A percentile compares a stretch with the other conserved stretches of the same genome.
phyloP scores from a whole-genome alignment of 495 filamentous ascomycete species.

The Trichoderma reesei region DNA sequence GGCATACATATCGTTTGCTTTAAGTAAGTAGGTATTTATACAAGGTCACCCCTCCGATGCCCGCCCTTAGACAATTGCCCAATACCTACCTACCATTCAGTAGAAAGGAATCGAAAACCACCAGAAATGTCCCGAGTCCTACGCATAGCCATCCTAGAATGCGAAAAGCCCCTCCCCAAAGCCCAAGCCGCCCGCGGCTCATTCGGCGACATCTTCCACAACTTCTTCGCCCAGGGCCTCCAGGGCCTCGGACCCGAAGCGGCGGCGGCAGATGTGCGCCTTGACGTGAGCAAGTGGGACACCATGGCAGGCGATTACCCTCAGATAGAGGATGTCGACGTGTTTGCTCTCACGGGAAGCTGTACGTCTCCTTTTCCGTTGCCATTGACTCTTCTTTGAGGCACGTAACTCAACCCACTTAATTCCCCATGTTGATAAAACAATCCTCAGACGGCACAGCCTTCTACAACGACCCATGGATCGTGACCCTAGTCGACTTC shows the following conservation, averaged over 20 bases:
- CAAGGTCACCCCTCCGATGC: too few species aligned
- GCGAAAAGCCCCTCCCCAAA: slow-evolving; percentile 50
- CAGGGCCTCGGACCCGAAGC: too few species aligned
- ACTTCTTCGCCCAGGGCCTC: slow-evolving; percentile 33
- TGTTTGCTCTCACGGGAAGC: slow-evolving; percentile 1
- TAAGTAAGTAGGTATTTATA: too few species aligned
- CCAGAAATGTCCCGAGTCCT: slow-evolving; percentile 19
- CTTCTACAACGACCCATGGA: slow-evolving; percentile 2
- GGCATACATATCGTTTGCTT: too few species aligned
- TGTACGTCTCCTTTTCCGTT: too few species aligned
- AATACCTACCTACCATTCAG: too few species aligned
- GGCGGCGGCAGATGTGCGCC: too few species aligned
- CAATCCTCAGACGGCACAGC: slow-evolving; percentile 5
- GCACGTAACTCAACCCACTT: too few species aligned
- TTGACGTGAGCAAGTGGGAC: neutral
- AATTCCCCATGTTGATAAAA: too few species aligned
- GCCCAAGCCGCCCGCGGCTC: slow-evolving; percentile 51
- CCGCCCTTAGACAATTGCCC: too few species aligned
- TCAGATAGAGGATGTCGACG: neutral
- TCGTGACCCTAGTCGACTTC: neutral
- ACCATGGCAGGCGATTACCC: slow-evolving; percentile 11
- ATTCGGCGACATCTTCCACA: slow-evolving; percentile 58
- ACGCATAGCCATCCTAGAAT: slow-evolving; percentile 68
- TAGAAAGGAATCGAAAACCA: too few species aligned
- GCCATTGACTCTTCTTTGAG: too few species aligned